phyloP scores from a whole-genome alignment of 2,329 filamentous ascomycete species.

The Verticillium longisporum region DNA sequence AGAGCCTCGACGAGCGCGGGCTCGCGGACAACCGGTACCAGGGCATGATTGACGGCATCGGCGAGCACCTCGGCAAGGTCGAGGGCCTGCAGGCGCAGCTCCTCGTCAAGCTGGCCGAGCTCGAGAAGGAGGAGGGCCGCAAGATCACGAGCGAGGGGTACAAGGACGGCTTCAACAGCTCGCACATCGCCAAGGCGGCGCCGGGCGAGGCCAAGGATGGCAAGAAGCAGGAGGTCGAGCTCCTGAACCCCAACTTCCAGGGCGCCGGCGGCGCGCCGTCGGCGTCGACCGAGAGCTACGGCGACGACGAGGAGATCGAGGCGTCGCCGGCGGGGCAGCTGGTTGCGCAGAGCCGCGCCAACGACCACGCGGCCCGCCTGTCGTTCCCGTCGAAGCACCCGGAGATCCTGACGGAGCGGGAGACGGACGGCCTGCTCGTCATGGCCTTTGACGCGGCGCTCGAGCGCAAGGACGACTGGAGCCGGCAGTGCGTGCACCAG shows the following conservation, averaged over 20 bases:
- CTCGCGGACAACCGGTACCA: slow-evolving; percentile 55
- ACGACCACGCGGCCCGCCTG: slow-evolving; percentile 64
- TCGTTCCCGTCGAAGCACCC: slow-evolving; percentile 76
- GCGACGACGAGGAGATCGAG: slow-evolving; percentile 68
- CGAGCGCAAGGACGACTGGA: slow-evolving; percentile 66
- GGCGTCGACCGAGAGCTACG: slow-evolving; percentile 37
- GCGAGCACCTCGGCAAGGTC: slow-evolving; percentile 69
- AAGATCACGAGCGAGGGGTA: slow-evolving; percentile 94
- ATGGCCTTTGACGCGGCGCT: slow-evolving; percentile 87
- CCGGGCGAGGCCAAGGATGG: slow-evolving; percentile 32
- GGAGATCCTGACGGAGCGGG: slow-evolving; percentile 70
- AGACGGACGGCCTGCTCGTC: slow-evolving; percentile 85
- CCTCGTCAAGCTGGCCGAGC: slow-evolving; percentile 63
- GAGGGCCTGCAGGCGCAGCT: slow-evolving; percentile 72
- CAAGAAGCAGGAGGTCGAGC: slow-evolving; percentile 47
- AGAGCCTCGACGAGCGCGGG: slow-evolving; percentile 69
- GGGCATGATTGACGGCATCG: slow-evolving; percentile 69
- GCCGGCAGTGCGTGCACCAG: slow-evolving; percentile 86
- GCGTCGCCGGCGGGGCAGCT: slow-evolving; percentile 71
- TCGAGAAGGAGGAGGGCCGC: slow-evolving; percentile 77
- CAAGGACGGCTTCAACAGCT: slow-evolving; percentile 85
- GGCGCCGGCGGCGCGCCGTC: slow-evolving; percentile 7
- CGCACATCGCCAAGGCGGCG: slow-evolving; percentile 63
- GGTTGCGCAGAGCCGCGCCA: slow-evolving; percentile 71
- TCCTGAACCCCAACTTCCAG: slow-evolving; percentile 62